Percentiles rank a stretch among this genome's conserved stretches.
Evolutionary conservation across 1,139 yeast genomes (phyloP).

Genomic region (Hansenula lynferdii): DNA sequence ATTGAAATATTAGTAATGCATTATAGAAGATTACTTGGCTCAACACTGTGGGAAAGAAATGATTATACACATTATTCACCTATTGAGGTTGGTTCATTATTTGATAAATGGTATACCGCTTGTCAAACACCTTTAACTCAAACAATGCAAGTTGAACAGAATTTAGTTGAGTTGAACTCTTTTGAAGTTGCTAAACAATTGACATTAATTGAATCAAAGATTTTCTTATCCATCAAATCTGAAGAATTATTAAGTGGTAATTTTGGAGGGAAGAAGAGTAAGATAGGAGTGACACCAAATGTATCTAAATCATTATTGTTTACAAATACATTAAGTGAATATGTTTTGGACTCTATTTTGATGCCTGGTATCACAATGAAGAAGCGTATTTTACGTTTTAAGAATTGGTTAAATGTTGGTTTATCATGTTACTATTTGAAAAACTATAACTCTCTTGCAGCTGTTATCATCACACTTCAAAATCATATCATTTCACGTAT

Average conservation of each 20-base stretch:
- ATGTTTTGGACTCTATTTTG: constrained; percentile 75
- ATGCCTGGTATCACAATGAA: constrained; percentile 37
- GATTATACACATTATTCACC: constrained; percentile 17
- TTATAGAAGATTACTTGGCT: constrained; percentile 22
- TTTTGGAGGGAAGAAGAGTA: constrained; percentile 60
- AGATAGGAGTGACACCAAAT: constrained; percentile 65
- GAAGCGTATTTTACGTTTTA: constrained; percentile 44
- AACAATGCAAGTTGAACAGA: constrained; percentile 27
- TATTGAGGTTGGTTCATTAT: constrained; percentile 25
- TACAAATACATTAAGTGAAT: constrained; percentile 77
- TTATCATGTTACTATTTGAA: constrained; percentile 75
- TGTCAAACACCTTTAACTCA: constrained; percentile 21
- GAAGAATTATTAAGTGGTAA: constrained; percentile 74
- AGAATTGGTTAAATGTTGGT: constrained; percentile 82
- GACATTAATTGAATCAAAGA: constrained; percentile 70
- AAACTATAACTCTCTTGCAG: constrained; percentile 85
- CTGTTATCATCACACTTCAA: constrained; percentile 81
- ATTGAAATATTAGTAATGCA: constrained; percentile 25
- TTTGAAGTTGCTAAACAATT: constrained; percentile 82
- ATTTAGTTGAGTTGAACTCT: constrained; percentile 67
- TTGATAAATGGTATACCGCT: constrained; percentile 33
- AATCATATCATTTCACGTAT: constrained; percentile 75
- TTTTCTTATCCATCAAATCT: constrained; percentile 63
- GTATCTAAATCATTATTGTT: constrained; percentile 63
- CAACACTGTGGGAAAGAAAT: constrained; percentile 16